These are phyloP conservation scores for Carpediemonas membranifera DNA, from an alignment of 78 protist genomes.

Conservation along the genomic window DNA sequence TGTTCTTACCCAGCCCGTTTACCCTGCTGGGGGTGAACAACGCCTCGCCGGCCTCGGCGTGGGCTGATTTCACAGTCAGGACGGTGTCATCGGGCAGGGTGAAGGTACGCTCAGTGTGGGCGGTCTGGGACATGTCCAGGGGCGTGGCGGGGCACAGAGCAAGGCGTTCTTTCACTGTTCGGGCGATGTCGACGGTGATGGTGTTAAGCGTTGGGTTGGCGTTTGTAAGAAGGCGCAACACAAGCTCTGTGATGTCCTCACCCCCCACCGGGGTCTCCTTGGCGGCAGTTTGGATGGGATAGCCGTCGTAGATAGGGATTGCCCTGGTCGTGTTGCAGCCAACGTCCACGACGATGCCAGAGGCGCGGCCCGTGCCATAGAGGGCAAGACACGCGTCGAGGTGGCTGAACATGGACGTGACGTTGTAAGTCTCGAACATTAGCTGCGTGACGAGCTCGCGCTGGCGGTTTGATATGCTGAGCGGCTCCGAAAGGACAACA, in stretches of 20 bases:
- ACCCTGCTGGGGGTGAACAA: constrained; percentile 85
- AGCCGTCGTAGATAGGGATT: background rate
- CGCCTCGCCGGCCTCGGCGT: constrained; percentile 79
- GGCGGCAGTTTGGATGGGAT: too few species aligned
- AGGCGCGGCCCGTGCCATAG: background rate
- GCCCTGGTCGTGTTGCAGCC: background rate
- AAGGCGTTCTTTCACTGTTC: too few species aligned
- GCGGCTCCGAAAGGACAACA: too few species aligned
- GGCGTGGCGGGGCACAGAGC: too few species aligned
- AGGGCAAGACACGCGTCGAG: background rate
- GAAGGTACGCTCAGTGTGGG: constrained; percentile 62
- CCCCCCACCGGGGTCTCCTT: too few species aligned
- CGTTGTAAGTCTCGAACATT: constrained; percentile 1
- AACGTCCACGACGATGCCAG: background rate
- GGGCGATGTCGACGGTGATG: too few species aligned
- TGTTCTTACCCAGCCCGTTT: too few species aligned
- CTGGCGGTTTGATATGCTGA: too few species aligned
- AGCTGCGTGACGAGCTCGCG: constrained; percentile 28
- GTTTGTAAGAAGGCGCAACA: too few species aligned
- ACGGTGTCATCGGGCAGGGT: constrained; percentile 78
- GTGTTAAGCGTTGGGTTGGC: too few species aligned
- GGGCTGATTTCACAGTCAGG: constrained; percentile 68
- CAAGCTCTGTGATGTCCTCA: too few species aligned
- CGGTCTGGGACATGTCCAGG: too few species aligned
- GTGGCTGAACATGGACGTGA: background rate